phyloP scores from a whole-genome alignment of 75 land plant genomes.

The Picea glauca region DNA sequence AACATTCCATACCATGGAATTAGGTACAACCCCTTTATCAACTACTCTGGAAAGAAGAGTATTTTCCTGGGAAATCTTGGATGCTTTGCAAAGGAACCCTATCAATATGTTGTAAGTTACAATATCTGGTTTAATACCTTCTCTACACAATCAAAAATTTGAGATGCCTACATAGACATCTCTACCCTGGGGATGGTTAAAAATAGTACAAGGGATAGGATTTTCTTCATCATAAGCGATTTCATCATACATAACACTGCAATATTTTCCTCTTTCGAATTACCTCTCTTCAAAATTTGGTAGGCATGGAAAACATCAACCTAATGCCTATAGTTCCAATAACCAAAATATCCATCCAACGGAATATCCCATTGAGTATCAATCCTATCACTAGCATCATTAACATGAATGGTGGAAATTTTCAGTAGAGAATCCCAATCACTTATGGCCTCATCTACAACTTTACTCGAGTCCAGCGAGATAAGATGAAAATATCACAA shows the following conservation, averaged over 20 bases:
- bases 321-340: slow-evolving; percentile 62
- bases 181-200: slow-evolving; percentile 66
- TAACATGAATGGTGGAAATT: background rate
- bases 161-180: slow-evolving; percentile 85
- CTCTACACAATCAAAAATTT: slow-evolving; percentile 29
- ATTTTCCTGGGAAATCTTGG: slow-evolving; percentile 35
- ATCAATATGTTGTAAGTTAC: slow-evolving; percentile 44
- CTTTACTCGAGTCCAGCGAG: background rate
- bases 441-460: background rate
- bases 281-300: slow-evolving; percentile 72
- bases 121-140: slow-evolving; percentile 18
- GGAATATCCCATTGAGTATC: slow-evolving; percentile 76
- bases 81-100: slow-evolving; percentile 45
- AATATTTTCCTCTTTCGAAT: slow-evolving; percentile 87
- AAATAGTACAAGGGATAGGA: slow-evolving; percentile 68
- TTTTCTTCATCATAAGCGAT: slow-evolving; percentile 66
- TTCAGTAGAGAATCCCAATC: background rate
- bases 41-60: slow-evolving; percentile 37
- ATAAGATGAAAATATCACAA: background rate
- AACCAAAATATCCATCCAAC: slow-evolving; percentile 71
- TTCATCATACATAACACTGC: slow-evolving; percentile 91
- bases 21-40: slow-evolving; percentile 40
- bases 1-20: slow-evolving; percentile 41
- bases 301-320: slow-evolving; percentile 42
- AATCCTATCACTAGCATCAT: background rate